Evolutionary conservation across 257 asterid species (phyloP).

Genomic region (Przewalskia tangutica): DNA sequence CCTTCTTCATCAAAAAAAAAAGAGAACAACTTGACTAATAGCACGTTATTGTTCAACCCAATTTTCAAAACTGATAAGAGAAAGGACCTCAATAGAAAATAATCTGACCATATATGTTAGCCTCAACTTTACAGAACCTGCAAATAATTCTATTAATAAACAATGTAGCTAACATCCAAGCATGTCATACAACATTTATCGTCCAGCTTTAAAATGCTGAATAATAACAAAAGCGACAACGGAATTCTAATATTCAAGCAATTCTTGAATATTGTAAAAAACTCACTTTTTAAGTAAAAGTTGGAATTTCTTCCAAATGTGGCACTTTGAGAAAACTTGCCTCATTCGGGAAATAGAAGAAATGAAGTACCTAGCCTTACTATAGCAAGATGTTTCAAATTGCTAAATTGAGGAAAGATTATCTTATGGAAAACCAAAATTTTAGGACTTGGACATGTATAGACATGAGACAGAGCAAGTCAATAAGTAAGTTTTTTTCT

Average conservation of each 20-base stretch:
- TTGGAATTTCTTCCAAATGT: background rate
- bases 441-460: background rate
- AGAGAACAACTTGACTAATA: background rate
- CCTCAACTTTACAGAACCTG: background rate
- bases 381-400: background rate
- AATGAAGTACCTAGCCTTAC: background rate
- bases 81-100: background rate
- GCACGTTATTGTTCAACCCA: background rate
- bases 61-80: background rate
- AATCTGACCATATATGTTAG: background rate
- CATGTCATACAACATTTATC: background rate
- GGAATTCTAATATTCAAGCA: background rate
- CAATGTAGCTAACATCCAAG: background rate
- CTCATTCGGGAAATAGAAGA: background rate
- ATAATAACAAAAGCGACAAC: too few relatives aligned
- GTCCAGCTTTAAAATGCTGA: background rate
- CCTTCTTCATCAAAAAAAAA: background rate
- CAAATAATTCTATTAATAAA: background rate
- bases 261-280: background rate
- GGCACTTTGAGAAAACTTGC: background rate
- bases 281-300: background rate
- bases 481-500: background rate
- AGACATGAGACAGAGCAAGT: background rate
- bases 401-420: background rate
- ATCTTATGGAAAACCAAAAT: too few relatives aligned